Conservation (phyloP, 2,329 filamentous ascomycete genomes). For the Colletotrichum sp. region DNA sequence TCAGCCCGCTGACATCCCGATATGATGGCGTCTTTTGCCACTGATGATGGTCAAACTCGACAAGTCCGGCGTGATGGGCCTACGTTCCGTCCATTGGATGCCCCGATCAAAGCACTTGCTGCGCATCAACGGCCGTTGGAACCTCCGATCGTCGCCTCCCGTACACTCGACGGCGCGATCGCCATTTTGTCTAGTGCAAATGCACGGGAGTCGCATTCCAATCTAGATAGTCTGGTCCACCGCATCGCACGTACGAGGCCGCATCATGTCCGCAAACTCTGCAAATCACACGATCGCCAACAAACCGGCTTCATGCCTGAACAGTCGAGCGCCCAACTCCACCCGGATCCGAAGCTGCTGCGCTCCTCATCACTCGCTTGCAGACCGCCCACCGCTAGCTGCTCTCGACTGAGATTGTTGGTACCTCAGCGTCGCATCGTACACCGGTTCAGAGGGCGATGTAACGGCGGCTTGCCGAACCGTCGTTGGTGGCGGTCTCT, state of each 20-base stretch:
- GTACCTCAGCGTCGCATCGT: not conserved
- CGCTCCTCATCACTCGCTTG: not conserved
- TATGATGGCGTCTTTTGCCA: not conserved
- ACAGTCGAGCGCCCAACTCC: not conserved
- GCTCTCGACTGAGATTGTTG: not conserved
- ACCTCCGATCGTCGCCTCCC: not conserved
- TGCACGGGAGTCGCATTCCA: not conserved
- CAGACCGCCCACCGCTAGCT: not conserved
- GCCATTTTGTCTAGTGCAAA: not conserved
- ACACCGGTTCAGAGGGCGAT: not conserved
- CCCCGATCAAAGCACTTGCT: not conserved
- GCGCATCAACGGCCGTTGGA: too few relatives aligned
- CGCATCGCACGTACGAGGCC: not conserved
- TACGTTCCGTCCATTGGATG: not conserved
- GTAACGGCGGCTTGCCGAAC: slow-evolving; percentile 12
- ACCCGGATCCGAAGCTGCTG: not conserved
- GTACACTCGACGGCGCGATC: not conserved
- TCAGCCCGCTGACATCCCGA: not conserved
- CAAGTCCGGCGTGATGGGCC: not conserved
- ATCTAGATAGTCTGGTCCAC: not conserved
- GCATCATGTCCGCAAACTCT: not conserved
- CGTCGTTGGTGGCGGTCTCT: not conserved
- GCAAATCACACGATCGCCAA: not conserved
- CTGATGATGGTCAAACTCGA: not conserved
- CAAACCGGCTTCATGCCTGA: slow-evolving; percentile 2